Conservation (phyloP, 208 protist genomes). For the Herpetomonas tarakana region DNA sequence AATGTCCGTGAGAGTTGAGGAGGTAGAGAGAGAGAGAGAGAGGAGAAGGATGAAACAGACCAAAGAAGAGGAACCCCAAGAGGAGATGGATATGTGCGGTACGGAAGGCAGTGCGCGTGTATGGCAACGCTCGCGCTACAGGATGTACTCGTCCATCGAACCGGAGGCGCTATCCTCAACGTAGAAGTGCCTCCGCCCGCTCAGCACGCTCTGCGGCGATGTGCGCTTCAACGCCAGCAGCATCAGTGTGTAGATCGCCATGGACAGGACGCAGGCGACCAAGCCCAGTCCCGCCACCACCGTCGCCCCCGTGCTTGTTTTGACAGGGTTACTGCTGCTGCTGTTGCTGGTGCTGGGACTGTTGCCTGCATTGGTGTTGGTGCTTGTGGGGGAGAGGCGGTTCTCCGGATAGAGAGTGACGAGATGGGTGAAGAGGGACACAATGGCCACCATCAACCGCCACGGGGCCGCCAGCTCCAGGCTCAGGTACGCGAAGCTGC, state of each 20-base stretch:
- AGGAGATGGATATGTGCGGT: no score
- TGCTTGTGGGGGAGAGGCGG: no score
- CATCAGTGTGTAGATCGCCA: slow-evolving; percentile 31
- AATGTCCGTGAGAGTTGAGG: no score
- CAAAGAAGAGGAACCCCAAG: no score
- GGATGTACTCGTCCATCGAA: not conserved
- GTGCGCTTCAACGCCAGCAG: slow-evolving; percentile 16
- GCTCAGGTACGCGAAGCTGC: not conserved
- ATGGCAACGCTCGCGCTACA: not conserved
- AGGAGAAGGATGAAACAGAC: no score
- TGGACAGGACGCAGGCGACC: slow-evolving; percentile 20
- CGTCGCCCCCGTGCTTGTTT: not conserved
- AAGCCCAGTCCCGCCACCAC: slow-evolving; percentile 17
- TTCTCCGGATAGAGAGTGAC: not conserved
- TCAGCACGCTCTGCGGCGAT: not conserved
- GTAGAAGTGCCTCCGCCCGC: not conserved
- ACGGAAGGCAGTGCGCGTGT: not conserved
- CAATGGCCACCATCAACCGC: not conserved
- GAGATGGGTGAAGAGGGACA: not conserved
- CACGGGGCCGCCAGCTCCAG: not conserved
- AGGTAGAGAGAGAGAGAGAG: no score
- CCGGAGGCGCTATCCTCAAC: not conserved
- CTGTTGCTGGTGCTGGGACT: not conserved
- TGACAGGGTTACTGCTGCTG: not conserved
- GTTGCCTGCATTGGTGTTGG: no score